phyloP scores from a whole-genome alignment of 306 rosid species.

The Geum urbanum region DNA sequence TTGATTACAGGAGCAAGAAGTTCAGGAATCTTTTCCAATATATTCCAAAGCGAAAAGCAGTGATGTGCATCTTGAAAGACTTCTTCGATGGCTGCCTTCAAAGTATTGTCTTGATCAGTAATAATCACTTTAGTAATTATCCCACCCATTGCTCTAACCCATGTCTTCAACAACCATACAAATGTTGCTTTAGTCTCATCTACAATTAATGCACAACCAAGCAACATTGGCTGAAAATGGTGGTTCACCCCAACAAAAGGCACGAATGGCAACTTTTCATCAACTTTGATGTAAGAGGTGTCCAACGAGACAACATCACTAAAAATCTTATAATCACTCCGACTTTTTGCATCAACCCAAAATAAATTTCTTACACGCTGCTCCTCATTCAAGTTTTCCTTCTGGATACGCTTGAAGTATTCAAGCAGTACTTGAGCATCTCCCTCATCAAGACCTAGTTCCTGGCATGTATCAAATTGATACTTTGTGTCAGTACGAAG shows the following conservation, averaged over 20 bases:
- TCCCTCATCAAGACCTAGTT: constrained; percentile 80
- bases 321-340: constrained; percentile 64
- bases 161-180: constrained; percentile 84
- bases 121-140: constrained; percentile 70
- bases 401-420: constrained; percentile 80
- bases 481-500: constrained; percentile 30
- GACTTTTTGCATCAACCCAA: constrained; percentile 88
- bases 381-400: constrained; percentile 75
- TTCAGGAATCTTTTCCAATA: constrained; percentile 78
- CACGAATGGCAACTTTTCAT: constrained; percentile 81
- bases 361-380: constrained; percentile 79
- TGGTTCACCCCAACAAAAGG: constrained; percentile 91
- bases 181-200: constrained; percentile 73
- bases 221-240: constrained; percentile 83
- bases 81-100: constrained; percentile 73
- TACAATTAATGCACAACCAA: constrained; percentile 82
- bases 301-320: constrained; percentile 76
- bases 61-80: constrained; percentile 69
- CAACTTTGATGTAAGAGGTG: constrained; percentile 63
- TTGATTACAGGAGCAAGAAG: constrained; percentile 64
- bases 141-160: constrained; percentile 94
- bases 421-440: constrained; percentile 81
- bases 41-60: constrained; percentile 76
- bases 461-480: constrained; percentile 62
- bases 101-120: constrained; percentile 71